Base-by-base conservation (phyloP, 2,329 filamentous ascomycete genomes). In the Mycosphaerella arachidis region DNA sequence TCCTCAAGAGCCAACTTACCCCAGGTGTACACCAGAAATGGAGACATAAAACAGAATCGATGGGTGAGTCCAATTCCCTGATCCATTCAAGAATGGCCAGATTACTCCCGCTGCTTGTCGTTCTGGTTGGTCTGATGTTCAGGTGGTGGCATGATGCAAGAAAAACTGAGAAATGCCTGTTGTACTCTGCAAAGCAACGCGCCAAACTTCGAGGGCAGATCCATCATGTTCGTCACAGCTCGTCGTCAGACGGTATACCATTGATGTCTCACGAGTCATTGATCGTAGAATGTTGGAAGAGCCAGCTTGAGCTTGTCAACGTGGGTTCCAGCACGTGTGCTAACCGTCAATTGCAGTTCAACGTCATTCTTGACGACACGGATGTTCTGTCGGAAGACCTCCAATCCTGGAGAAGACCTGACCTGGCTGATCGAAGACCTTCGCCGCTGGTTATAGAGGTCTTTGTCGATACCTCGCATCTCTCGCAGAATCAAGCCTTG, bases 351-450 rank as follows among this genome's bases (percentile, higher is more conserved):
- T 31, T 43, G 30, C 70, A 97, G 94, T 99, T 97, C 77, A 95
- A 96, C 79, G 86, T 97, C 67, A 89, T 96, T 67, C 88, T 96
- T 48, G 90, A 96, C 68, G 94, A 99, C 69, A 93, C 93, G 64
- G 91, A 96, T 71, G 86, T 90, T 62, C 92, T 96, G 71, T 82
- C 84, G 69, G 88, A 95, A 66, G 89, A 94, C 65, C 83, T 97
- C 63, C 83, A 84, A 68, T 81, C 85, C 59, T 99, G 92, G 92
- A 93, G 88, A 75, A 84, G 80, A 50, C 90, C 89, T 71, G 89
- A 93, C 73, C 85, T 89, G 61, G 83, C 89, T 64, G 86, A 90
- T 54, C 88, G 89, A 68, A 86, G 84, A 60, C 94, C 94, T 37
- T 88, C 90, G 40, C 88, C 92, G 3, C 80, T 99, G 72, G 84